Evolutionary conservation across 768 basidiomycete genomes (phyloP).

Genomic region (Kwoniella botswanensis): DNA sequence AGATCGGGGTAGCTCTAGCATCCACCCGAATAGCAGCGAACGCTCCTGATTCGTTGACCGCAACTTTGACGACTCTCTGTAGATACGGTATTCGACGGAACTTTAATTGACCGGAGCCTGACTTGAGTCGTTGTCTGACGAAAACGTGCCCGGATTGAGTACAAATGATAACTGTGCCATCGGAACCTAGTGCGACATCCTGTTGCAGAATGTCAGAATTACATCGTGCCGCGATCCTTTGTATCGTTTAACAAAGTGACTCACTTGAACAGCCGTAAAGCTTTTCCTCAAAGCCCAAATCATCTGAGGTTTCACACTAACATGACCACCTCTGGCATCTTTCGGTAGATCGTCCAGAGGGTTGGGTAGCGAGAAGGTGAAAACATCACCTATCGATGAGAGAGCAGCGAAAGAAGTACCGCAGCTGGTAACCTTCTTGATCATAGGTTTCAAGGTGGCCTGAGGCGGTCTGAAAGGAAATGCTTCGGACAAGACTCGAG

Average conservation of each 20-base stretch:
- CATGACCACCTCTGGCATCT: constrained; percentile 57
- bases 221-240: background rate
- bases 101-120: constrained; percentile 61
- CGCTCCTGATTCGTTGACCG: constrained; percentile 82
- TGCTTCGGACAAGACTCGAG: constrained; percentile 76
- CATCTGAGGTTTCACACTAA: constrained; percentile 75
- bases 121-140: constrained; percentile 70
- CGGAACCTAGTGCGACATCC: constrained; percentile 87
- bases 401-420: constrained; percentile 83
- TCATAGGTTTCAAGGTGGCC: constrained; percentile 70
- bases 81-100: constrained; percentile 79
- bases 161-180: constrained; percentile 87
- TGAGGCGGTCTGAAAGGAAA: constrained; percentile 80
- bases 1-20: constrained; percentile 67
- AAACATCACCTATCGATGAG: constrained; percentile 86
- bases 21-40: constrained; percentile 84
- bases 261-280: constrained; percentile 78
- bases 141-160: constrained; percentile 95
- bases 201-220: constrained; percentile 44
- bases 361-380: constrained; percentile 69
- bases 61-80: constrained; percentile 84
- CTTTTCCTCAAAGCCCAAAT: constrained; percentile 88
- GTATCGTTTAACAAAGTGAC: constrained; percentile 24
- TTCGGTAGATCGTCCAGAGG: constrained; percentile 52
- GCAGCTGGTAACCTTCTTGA: constrained; percentile 77